phyloP scores from a whole-genome alignment of 2,329 filamentous ascomycete genomes.

The Gaeumannomyces sp. region DNA sequence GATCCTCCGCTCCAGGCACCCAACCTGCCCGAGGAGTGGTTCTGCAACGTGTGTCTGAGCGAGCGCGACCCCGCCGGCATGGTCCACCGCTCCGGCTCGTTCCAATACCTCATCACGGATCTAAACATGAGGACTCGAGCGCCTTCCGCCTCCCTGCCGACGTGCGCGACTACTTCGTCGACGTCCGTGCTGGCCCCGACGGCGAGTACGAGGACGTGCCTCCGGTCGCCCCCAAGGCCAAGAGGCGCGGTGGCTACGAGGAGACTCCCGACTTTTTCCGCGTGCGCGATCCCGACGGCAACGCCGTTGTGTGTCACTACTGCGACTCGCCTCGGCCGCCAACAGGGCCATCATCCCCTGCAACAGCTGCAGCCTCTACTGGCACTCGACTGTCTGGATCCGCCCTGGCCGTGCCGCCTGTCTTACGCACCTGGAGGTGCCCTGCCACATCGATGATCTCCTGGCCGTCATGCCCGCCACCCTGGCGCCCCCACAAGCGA shows the following conservation, averaged over 20 bases:
- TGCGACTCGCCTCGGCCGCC: slow-evolving; percentile 60
- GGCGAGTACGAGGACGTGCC: slow-evolving; percentile 72
- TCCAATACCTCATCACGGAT: slow-evolving; percentile 54
- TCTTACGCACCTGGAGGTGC: slow-evolving; percentile 77
- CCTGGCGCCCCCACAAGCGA: slow-evolving; percentile 52
- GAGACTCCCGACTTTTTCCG: slow-evolving; percentile 61
- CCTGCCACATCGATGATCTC: slow-evolving; percentile 80
- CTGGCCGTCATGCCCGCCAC: slow-evolving; percentile 51
- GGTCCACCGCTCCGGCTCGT: slow-evolving; percentile 48
- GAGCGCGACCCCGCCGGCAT: slow-evolving; percentile 40
- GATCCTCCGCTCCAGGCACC: slow-evolving; percentile 69
- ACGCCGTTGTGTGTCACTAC: slow-evolving; percentile 67
- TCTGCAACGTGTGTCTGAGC: slow-evolving; percentile 66
- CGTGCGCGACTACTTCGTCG: slow-evolving; percentile 71
- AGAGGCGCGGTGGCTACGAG: slow-evolving; percentile 52
- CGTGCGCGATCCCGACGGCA: slow-evolving; percentile 64
- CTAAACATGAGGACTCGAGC: slow-evolving; percentile 61
- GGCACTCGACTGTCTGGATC: slow-evolving; percentile 92
- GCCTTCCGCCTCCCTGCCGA: slow-evolving; percentile 66
- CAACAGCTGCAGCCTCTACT: slow-evolving; percentile 73
- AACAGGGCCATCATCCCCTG: slow-evolving; percentile 77
- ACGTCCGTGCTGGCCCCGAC: slow-evolving; percentile 67
- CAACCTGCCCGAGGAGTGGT: slow-evolving; percentile 70
- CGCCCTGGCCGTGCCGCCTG: slow-evolving; percentile 76
- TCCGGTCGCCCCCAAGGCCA: slow-evolving; percentile 51